These are phyloP conservation scores for Salvia hispanica DNA, from an alignment of 257 asterid genomes.

Conservation along the genomic window DNA sequence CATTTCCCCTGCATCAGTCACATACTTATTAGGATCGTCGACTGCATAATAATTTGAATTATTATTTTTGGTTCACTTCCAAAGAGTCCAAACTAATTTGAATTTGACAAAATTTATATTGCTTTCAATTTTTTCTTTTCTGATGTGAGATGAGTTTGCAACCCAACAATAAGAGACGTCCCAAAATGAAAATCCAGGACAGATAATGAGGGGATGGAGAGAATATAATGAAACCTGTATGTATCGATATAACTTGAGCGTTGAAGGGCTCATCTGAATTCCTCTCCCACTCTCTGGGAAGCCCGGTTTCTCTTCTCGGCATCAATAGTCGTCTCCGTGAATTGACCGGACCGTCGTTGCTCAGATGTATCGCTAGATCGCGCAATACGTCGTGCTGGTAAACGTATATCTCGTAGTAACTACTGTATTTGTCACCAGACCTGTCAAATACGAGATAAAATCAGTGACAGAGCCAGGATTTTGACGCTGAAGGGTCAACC, in stretches of 20 bases:
- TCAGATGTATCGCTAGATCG: slow-evolving; percentile 76
- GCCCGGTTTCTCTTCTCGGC: slow-evolving; percentile 74
- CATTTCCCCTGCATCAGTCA: slow-evolving; percentile 62
- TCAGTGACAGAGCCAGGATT: neutral
- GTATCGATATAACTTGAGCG: slow-evolving; percentile 79
- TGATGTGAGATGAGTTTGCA: too few relatives aligned
- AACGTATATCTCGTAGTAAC: slow-evolving; percentile 83
- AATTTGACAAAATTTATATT: too few relatives aligned
- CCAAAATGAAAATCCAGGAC: too few relatives aligned
- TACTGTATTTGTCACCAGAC: slow-evolving; percentile 81
- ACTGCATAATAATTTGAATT: too few relatives aligned
- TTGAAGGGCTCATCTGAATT: slow-evolving; percentile 63
- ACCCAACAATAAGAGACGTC: too few relatives aligned
- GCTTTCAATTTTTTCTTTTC: too few relatives aligned
- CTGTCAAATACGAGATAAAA: slow-evolving; percentile 39
- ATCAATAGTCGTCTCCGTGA: slow-evolving; percentile 67
- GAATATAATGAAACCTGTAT: slow-evolving; percentile 55
- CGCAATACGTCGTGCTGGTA: slow-evolving; percentile 86
- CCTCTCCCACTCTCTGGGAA: slow-evolving; percentile 93
- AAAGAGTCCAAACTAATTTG: too few relatives aligned
- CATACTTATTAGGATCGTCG: too few relatives aligned
- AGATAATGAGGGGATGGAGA: too few relatives aligned
- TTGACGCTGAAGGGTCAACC: too few relatives aligned
- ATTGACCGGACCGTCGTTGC: slow-evolving; percentile 53
- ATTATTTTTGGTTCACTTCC: too few relatives aligned